phyloP scores from a whole-genome alignment of 1,139 yeast genomes.

The Candida glucosophila region DNA sequence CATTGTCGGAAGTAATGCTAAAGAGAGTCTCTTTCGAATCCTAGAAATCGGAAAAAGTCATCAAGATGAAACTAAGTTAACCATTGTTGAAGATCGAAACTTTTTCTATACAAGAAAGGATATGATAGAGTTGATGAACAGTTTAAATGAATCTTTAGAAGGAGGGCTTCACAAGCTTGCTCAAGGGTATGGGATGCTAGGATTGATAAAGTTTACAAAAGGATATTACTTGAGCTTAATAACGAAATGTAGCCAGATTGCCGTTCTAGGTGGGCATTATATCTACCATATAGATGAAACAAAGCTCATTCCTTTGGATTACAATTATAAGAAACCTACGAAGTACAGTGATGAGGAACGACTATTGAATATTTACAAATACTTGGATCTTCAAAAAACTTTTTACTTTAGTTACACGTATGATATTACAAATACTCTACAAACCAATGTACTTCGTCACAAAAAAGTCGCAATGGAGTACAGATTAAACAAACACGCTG shows the following conservation, averaged over 20 bases:
- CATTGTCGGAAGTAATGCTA: conserved; percentile 83
- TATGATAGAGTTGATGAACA: conserved; percentile 54
- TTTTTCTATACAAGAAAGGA: conserved; percentile 72
- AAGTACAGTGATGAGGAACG: conserved; percentile 84
- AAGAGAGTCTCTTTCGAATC: conserved; percentile 79
- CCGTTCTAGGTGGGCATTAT: conserved; percentile 86
- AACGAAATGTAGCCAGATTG: conserved; percentile 82
- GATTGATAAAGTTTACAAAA: conserved; percentile 77
- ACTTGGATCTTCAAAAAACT: conserved; percentile 79
- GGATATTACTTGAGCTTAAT: conserved; percentile 76
- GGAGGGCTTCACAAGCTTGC: conserved; percentile 73
- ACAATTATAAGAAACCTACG: conserved; percentile 57
- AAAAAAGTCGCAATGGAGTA: conserved; percentile 39
- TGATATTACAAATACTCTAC: conserved; percentile 86
- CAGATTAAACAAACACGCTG: conserved; percentile 9
- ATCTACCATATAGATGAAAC: conserved; percentile 91
- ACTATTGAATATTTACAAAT: conserved; percentile 69
- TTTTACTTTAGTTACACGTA: conserved; percentile 92
- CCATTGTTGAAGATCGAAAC: conserved; percentile 68
- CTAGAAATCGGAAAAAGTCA: conserved; percentile 71
- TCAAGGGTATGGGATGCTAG: conserved; percentile 82
- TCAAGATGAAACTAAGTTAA: conserved; percentile 36
- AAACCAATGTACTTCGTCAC: conserved; percentile 65
- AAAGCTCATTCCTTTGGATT: conserved; percentile 63
- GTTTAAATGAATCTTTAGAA: conserved; percentile 38